These are phyloP conservation scores for Panaeolus cyanescens DNA, from an alignment of 768 basidiomycete species.

Conservation along the genomic window DNA sequence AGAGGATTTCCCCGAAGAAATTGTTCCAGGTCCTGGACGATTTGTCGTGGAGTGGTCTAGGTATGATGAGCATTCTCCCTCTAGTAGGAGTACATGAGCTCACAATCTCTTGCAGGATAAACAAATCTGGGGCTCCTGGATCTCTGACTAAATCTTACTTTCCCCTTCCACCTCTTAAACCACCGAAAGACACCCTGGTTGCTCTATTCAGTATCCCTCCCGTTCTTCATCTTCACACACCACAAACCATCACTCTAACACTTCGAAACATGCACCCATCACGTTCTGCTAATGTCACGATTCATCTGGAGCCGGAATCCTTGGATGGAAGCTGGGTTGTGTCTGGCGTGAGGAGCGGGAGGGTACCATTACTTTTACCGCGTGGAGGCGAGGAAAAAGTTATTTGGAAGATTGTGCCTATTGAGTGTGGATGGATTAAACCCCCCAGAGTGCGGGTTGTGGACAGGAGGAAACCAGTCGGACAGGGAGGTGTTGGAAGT, in stretches of 20 bases:
- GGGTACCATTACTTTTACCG: slow-evolving; percentile 73
- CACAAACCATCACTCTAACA: slow-evolving; percentile 54
- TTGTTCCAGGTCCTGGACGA: slow-evolving; percentile 52
- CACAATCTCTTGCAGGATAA: not conserved
- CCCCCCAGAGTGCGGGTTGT: slow-evolving; percentile 64
- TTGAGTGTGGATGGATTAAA: slow-evolving; percentile 71
- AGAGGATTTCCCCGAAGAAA: slow-evolving; percentile 27
- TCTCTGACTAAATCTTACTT: slow-evolving; percentile 49
- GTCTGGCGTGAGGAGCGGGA: slow-evolving; percentile 68
- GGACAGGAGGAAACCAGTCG: slow-evolving; percentile 45
- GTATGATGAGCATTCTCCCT: slow-evolving; percentile 34
- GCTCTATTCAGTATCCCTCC: slow-evolving; percentile 69
- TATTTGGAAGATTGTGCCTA: slow-evolving; percentile 68
- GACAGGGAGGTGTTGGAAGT: slow-evolving; percentile 17
- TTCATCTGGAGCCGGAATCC: slow-evolving; percentile 70
- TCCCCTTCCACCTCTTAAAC: slow-evolving; percentile 61
- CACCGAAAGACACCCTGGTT: slow-evolving; percentile 62
- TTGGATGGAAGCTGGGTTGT: slow-evolving; percentile 75
- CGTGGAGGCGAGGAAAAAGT: slow-evolving; percentile 61
- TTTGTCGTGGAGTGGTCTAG: slow-evolving; percentile 70
- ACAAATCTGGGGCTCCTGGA: slow-evolving; percentile 37
- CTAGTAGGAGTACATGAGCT: not conserved
- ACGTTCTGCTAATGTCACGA: slow-evolving; percentile 67
- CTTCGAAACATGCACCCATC: slow-evolving; percentile 67
- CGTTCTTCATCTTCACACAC: slow-evolving; percentile 62